Evolutionary conservation across 2,329 filamentous ascomycete genomes (phyloP), one percentile per base, ranked within the genome.

Genomic region (Stylonectria norvegica): DNA sequence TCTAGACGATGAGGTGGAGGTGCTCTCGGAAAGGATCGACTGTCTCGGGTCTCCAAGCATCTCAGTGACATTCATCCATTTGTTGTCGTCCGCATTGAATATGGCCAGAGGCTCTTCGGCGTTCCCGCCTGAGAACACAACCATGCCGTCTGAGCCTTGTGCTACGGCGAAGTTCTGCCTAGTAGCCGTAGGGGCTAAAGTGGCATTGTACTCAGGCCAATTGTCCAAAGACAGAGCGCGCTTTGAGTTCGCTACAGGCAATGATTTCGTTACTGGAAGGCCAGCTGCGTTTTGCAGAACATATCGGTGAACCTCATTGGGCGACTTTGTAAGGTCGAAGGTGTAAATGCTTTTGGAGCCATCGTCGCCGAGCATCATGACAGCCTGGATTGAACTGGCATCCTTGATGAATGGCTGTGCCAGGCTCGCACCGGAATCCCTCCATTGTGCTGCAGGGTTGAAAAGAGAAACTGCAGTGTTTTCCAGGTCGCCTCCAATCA

Each of bases 121-220:
- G 52, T 77, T 81, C 18, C 89, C 89, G 31, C 89, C 87, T n/a
- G 84, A 81, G 45, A 95, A 80, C 11, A 93, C 85, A 2, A 91
- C 78, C 49, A 83, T 67, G 4, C 85, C 86, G 47, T 77, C 66
- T 1, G 73, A 56, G 45, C 79, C 81, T 52, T 83, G 76, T 0
- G 89, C 86, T 12, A 95, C 62, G 0, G 86, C 83, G 57, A 81
- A 94, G 33, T 80, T 78, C n/a, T 71, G 72, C 49, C 89, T 76
- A 5, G 72, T 79, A 7, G 65, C 70, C 2, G 46, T 56, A 0
- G 90, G 86, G 0, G 86, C 90, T 29, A 83, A 65, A 1, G 82
- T 85, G 37, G 69, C 73, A 64, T 96, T 90, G 64, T 96, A 96
- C 3, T 72, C 57, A 2, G 90, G 89, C 80, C 88, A 94, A 55